A percentile compares a stretch with the other conserved stretches of the same genome.
phyloP scores from a whole-genome alignment of 2,329 filamentous ascomycete species.

The Fusarium udum region DNA sequence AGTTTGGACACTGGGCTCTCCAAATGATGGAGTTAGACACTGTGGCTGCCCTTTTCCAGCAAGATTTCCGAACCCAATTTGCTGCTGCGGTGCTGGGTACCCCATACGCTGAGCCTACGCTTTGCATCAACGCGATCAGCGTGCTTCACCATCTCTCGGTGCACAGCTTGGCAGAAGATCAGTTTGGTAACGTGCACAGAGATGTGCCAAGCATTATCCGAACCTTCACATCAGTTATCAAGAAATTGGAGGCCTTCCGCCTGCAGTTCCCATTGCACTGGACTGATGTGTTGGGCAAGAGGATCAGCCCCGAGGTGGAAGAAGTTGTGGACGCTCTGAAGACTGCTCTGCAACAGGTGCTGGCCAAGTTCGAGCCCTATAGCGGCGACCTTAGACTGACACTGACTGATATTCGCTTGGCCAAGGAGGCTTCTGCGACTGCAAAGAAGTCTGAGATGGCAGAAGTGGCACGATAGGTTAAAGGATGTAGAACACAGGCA shows the following conservation, averaged over 20 bases:
- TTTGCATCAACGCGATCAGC: conserved; percentile 77
- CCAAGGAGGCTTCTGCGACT: conserved; percentile 69
- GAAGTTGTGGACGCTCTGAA: conserved; percentile 72
- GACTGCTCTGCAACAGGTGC: conserved; percentile 69
- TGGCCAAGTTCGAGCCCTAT: conserved; percentile 80
- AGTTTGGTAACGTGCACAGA: conserved; percentile 84
- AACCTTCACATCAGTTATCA: conserved; percentile 74
- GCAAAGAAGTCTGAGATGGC: conserved; percentile 45
- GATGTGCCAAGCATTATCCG: conserved; percentile 80
- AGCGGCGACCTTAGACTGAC: conserved; percentile 75
- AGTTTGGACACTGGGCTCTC: conserved; percentile 59
- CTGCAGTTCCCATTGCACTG: conserved; percentile 71
- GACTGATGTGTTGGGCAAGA: conserved; percentile 74
- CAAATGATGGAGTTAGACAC: conserved; percentile 58
- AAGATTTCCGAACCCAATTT: conserved; percentile 72
- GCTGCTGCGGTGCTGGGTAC: conserved; percentile 75
- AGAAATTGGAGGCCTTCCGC: conserved; percentile 75
- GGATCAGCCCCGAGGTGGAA: conserved; percentile 73
- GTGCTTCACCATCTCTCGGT: conserved; percentile 75
- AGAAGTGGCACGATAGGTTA: conserved; percentile 40
- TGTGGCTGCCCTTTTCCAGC: conserved; percentile 74
- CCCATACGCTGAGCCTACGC: conserved; percentile 74
- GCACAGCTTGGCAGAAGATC: conserved; percentile 80
- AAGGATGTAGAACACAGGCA: not conserved
- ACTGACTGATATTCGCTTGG: conserved; percentile 75